Evolutionary conservation across 2,329 filamentous ascomycete species (phyloP).

Genomic region (Pseudophaeomoniella oleicola): DNA sequence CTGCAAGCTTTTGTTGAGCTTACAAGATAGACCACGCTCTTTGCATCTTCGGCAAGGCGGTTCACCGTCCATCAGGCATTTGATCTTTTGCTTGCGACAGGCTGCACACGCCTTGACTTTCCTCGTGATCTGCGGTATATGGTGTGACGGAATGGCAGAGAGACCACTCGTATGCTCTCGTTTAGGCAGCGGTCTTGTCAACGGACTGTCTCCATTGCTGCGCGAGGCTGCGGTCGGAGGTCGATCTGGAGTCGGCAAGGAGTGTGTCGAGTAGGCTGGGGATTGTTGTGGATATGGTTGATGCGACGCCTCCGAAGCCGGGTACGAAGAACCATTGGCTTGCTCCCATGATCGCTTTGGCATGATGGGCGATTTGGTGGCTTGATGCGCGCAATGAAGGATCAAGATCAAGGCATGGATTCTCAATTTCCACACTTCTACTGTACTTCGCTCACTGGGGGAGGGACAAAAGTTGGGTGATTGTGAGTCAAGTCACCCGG

Average conservation of each 20-base stretch:
- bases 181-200: not conserved
- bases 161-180: not conserved
- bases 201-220: not conserved
- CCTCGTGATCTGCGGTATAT: constrained; percentile 19
- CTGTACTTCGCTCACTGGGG: no score
- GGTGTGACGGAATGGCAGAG: constrained; percentile 2
- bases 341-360: not conserved
- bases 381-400: no score
- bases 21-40: constrained; percentile 33
- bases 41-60: constrained; percentile 34
- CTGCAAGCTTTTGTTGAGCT: constrained; percentile 37
- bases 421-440: no score
- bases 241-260: not conserved
- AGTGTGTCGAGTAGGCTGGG: not conserved
- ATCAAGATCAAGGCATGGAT: no score
- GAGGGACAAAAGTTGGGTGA: no score
- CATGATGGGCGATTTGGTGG: no score
- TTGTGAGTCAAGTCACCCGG: no score
- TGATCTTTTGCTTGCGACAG: constrained; percentile 38
- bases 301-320: not conserved
- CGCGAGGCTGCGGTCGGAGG: not conserved
- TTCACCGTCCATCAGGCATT: constrained; percentile 37
- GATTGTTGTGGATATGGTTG: not conserved
- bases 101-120: constrained; percentile 36
- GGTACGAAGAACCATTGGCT: not conserved